Base-by-base conservation (phyloP, 2,329 filamentous ascomycete species). In the Trichoderma sp. region DNA sequence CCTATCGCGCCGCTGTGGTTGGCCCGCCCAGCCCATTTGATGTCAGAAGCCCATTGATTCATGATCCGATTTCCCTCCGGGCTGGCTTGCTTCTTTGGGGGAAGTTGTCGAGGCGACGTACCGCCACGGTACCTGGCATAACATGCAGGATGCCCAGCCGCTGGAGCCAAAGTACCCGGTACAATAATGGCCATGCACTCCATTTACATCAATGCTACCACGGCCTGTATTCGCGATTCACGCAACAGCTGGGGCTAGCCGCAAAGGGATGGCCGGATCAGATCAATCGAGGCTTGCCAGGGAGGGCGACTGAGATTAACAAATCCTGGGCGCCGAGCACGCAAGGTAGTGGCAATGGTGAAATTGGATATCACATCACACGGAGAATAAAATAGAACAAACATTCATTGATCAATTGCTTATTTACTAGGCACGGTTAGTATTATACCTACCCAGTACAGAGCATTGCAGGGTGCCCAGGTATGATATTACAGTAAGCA, bases 101-200 rank as follows among this genome's bases (percentile, higher is more conserved):
- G 33, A 41, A 45, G 16, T n/a, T 60, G 21, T 71, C 45, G n/a
- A 69, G 31, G 50, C 24, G 53, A 62, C 14, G 63, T 60, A 62
- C 35, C 29, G 33, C 53, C 35, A n/a, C 50, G 73, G 73, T 68
- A 75, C 73, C 73, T 75, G 73, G 63, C 72, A 75, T 68, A 62
- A 41, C 53, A 60, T 29, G 27, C 18, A n/a, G 11, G 29, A 33
- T 29, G 24, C 27, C 27, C 41, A 31, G 59, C 59, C 35, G 24
- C 56, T 29, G 12, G 8, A 12, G 27, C 7, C 9, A 7, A 33
- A 9, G 24, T 29, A 33, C 59, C 24, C 45, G 41, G 27, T 53
- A 56, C 65, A 56, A 53, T 21, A 11, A 31, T 56, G 50, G 21
- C 50, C 68, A 50, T 71, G 56, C 68, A 71, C 38, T 24, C 50